Base-by-base conservation (phyloP, 78 protist genomes). In the Neovahlkampfia damariscottae region DNA sequence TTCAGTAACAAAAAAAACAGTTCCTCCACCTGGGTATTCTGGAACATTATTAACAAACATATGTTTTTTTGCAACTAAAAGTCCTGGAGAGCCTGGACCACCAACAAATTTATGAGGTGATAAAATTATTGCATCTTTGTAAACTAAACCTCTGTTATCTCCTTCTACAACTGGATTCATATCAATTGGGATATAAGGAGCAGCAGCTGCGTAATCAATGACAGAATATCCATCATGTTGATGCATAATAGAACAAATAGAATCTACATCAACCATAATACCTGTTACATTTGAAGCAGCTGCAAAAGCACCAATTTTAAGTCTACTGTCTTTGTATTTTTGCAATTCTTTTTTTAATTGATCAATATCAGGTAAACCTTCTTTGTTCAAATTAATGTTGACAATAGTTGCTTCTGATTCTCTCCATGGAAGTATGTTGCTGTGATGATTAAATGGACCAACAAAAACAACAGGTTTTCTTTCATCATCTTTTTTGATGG, bases 231-330 rank as follows among this genome's bases (percentile, higher is more conserved):
- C 94, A 8, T 72, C 78, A 66, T 91, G 70, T 19, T 28, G 0
- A 68, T 92, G 93, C 5, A 91, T 69, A 37, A 88, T 9, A 31
- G 28, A 74, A 31, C 86, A 66, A 8, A 92, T 39, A 0, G 35
- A 70, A 8, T 72, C 85, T 19, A 82, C 79, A 77, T 90, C 91
- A 19, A 70, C 30, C 40, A 82, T 37, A 19, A 77, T 35, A 31
- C 97, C 97, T 0, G 97, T 91, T 28, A 94, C 79, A 81, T 94
- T 94, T 30, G 91, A 81, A 8, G 88, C 93, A 0, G 94, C 95
- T 9, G 86, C 40, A 79, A 91, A 91, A 9, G 88, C 37, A 38
- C 94, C 95, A 38, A 92, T 79, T 38, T 19, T 27, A 29, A 86
- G 36, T n/a, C 27, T 85, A 70, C 32, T 1, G 8, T 2, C 3